Percentiles rank a stretch among this genome's conserved stretches.
Evolutionary conservation across 1,284 basidiomycete genomes (phyloP).

Genomic region (Trichosporon sp.): DNA sequence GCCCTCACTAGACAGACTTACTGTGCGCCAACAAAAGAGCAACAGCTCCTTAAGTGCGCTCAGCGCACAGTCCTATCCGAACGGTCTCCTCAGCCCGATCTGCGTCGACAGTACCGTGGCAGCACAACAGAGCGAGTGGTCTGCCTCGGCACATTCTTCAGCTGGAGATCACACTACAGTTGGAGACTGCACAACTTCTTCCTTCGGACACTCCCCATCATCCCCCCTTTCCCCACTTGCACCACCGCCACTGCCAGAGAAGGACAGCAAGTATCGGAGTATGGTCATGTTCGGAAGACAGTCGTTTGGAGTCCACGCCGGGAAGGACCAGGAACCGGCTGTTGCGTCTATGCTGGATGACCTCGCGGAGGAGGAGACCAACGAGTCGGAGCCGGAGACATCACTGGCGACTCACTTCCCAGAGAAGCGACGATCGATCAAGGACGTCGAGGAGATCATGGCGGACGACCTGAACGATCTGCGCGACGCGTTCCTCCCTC

Average conservation of each 20-base stretch:
- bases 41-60: not conserved
- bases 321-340: not conserved
- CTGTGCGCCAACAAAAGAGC: constrained; percentile 9
- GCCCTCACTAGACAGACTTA: not conserved
- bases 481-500: constrained; percentile 2
- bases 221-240: not conserved
- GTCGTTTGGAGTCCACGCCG: not conserved
- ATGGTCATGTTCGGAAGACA: constrained; percentile 5
- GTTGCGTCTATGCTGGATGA: not conserved
- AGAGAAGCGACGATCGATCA: constrained; percentile 1
- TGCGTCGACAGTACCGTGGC: constrained; percentile 4
- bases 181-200: not conserved
- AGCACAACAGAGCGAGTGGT: not conserved
- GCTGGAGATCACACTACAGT: not conserved
- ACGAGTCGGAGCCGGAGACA: not conserved
- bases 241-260: not conserved
- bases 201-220: not conserved
- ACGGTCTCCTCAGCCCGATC: constrained; percentile 8
- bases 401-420: constrained; percentile 12
- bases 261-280: not conserved
- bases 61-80: not conserved
- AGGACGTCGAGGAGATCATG: constrained; percentile 12
- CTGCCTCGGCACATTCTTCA: not conserved
- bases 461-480: constrained; percentile 13
- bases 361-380: not conserved